phyloP scores from a whole-genome alignment of 345 rosid species.

The Hirschfeldia incana region DNA sequence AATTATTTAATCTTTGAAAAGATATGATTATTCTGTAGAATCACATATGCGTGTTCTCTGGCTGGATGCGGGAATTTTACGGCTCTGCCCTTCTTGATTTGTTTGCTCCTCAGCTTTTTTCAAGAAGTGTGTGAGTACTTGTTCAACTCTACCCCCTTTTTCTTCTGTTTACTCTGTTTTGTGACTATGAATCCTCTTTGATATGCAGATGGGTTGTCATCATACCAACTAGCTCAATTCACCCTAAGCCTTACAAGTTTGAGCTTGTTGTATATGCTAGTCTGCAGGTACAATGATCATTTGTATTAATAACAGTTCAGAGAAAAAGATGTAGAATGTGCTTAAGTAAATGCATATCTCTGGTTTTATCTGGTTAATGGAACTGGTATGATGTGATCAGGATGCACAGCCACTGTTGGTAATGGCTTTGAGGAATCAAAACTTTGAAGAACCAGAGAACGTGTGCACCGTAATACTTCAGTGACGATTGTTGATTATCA shows the following conservation, averaged over 20 bases:
- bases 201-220: slow-evolving; percentile 78
- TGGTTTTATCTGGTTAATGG: not conserved
- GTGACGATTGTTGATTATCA: slow-evolving; percentile 70
- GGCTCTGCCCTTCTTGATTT: too few relatives aligned
- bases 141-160: too few relatives aligned
- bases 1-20: not conserved
- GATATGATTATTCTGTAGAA: slow-evolving; percentile 39
- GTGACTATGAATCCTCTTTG: not conserved
- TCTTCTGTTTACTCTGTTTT: not conserved
- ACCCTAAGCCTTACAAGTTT: slow-evolving; percentile 50
- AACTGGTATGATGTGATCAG: slow-evolving; percentile 44
- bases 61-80: slow-evolving; percentile 56
- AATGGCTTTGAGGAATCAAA: slow-evolving; percentile 80
- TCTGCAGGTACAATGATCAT: slow-evolving; percentile 53
- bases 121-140: slow-evolving; percentile 72
- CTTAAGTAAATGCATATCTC: too few relatives aligned
- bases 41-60: too few relatives aligned
- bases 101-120: slow-evolving; percentile 20
- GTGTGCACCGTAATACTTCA: slow-evolving; percentile 65
- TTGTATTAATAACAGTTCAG: not conserved
- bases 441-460: slow-evolving; percentile 71
- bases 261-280: slow-evolving; percentile 77
- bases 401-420: slow-evolving; percentile 73
- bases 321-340: not conserved
- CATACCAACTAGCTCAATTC: slow-evolving; percentile 74